A percentile compares a stretch with the other conserved stretches of the same genome.
phyloP scores from a whole-genome alignment of 495 filamentous ascomycete genomes.

The Cercophora sp. region DNA sequence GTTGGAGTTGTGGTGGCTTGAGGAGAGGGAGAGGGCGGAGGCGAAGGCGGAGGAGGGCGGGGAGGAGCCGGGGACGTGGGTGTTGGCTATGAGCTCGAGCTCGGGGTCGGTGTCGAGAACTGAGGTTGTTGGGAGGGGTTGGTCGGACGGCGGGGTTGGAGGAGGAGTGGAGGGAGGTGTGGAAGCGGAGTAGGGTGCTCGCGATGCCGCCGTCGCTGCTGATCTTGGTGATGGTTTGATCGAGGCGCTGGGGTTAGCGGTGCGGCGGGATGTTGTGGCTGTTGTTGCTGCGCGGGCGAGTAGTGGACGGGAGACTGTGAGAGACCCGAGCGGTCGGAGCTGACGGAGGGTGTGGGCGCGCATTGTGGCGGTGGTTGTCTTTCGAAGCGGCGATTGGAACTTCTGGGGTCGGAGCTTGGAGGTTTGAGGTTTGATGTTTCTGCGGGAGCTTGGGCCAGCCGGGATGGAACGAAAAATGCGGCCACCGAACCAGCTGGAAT shows the following conservation, averaged over 20 bases:
- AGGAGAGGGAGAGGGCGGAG: constrained; percentile 20
- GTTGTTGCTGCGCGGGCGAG: too few relatives aligned
- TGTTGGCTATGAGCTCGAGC: constrained; percentile 10
- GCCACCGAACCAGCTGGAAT: neutral
- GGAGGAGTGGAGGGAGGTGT: neutral
- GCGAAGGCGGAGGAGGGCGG: constrained; percentile 2
- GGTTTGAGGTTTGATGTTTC: constrained; percentile 5
- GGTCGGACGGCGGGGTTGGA: neutral
- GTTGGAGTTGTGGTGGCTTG: constrained; percentile 32
- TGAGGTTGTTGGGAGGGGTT: constrained; percentile 3
- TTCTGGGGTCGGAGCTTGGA: neutral
- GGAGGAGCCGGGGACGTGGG: neutral
- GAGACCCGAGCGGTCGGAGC: too few relatives aligned
- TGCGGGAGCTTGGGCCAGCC: constrained; percentile 14
- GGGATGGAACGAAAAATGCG: neutral
- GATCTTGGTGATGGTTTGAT: too few relatives aligned
- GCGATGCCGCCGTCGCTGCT: too few relatives aligned
- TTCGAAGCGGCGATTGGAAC: too few relatives aligned
- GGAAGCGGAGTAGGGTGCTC: neutral
- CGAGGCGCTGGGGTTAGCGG: too few relatives aligned
- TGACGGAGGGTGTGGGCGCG: constrained; percentile 23
- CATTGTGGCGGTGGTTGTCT: constrained; percentile 16
- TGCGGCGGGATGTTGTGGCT: too few relatives aligned
- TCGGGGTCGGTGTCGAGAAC: constrained; percentile 11
- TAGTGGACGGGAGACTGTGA: too few relatives aligned